A percentile compares a stretch with the other conserved stretches of the same genome.
phyloP scores from a whole-genome alignment of 345 rosid species.

The Eucalyptus paniculata region DNA sequence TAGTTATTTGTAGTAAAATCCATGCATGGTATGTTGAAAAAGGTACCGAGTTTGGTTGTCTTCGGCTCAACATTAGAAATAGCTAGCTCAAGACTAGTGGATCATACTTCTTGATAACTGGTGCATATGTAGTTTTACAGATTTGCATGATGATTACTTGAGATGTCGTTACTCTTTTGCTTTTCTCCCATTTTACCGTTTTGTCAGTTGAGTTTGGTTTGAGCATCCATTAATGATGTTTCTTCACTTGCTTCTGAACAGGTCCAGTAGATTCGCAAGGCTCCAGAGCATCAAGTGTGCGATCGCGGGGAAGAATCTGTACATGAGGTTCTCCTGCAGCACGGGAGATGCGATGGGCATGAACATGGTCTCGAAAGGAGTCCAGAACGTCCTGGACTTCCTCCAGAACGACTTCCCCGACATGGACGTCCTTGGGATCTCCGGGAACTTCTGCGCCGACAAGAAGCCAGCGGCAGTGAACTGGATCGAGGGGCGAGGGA shows the following conservation, averaged over 20 bases:
- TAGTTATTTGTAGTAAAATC: background rate
- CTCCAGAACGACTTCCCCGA: slow-evolving; percentile 53
- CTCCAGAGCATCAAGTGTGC: slow-evolving; percentile 47
- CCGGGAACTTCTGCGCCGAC: slow-evolving; percentile 66
- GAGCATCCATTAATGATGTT: background rate
- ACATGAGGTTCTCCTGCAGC: slow-evolving; percentile 41
- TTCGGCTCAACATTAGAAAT: background rate
- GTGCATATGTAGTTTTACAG: background rate
- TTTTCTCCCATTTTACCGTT: background rate
- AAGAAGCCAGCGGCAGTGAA: slow-evolving; percentile 70
- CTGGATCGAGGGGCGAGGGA: slow-evolving; percentile 75
- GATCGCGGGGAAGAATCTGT: slow-evolving; percentile 56
- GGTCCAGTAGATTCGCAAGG: slow-evolving; percentile 54
- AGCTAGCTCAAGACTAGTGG: background rate
- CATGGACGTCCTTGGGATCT: slow-evolving; percentile 61
- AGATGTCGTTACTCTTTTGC: background rate
- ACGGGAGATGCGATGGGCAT: slow-evolving; percentile 84
- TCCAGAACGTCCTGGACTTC: slow-evolving; percentile 57
- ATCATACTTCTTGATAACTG: background rate
- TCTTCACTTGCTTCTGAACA: background rate
- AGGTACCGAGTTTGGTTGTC: background rate
- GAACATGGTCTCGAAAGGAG: slow-evolving; percentile 79
- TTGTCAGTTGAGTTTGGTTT: background rate
- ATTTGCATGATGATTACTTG: background rate
- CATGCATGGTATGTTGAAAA: background rate